Evolutionary conservation across 2,329 filamentous ascomycete species (phyloP).

Genomic region (Neonectria magnoliae): DNA sequence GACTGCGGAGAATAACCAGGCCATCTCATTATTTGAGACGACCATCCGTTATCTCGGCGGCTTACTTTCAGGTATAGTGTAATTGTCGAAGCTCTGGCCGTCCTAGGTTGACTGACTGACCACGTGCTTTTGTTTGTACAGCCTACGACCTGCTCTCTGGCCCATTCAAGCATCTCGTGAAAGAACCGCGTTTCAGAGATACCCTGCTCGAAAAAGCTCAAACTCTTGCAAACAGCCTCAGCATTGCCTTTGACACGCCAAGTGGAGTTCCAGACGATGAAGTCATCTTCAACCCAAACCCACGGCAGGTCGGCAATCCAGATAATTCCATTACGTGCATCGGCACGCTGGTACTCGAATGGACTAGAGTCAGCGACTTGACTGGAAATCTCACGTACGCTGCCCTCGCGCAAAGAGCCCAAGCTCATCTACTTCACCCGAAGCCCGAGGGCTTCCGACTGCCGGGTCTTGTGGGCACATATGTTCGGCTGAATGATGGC

Average conservation of each 20-base stretch:
- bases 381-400: conserved; percentile 28
- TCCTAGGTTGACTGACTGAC: not conserved
- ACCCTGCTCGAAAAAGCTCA: conserved; percentile 7
- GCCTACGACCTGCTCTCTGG: conserved; percentile 30
- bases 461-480: conserved; percentile 26
- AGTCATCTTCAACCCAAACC: conserved; percentile 27
- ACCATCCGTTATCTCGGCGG: conserved; percentile 36
- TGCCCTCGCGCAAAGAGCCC: conserved; percentile 24
- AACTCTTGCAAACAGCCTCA: conserved; percentile 26
- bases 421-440: conserved; percentile 25
- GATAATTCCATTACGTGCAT: conserved; percentile 35
- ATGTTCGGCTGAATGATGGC: conserved; percentile 19
- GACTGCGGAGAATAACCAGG: conserved; percentile 10
- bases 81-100: not conserved
- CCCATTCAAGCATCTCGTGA: conserved; percentile 22
- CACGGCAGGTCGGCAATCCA: conserved; percentile 16
- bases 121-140: not conserved
- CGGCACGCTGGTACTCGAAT: conserved; percentile 32
- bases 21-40: conserved; percentile 30
- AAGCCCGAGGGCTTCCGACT: conserved; percentile 28
- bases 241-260: conserved; percentile 34
- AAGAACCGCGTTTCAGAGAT: not conserved
- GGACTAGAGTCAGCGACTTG: conserved; percentile 32
- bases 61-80: conserved; percentile 21
- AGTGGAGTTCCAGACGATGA: conserved; percentile 35